Conservation (phyloP, 441 rosid species). For the Gossypium laxum region DNA sequence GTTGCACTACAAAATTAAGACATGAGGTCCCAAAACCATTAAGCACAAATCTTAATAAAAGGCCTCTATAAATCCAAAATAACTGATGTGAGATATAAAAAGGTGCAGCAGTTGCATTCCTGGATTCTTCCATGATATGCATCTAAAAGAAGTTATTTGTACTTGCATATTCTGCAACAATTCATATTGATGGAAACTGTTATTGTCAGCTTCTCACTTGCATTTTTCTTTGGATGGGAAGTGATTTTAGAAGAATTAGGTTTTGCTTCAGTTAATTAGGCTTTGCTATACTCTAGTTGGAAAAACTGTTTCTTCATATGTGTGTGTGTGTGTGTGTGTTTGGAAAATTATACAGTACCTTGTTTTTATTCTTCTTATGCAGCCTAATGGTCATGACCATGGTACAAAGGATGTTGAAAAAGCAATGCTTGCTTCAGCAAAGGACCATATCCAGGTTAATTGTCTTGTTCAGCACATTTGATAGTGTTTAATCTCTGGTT, state of each 20-base stretch:
- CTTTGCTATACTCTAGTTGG: neutral
- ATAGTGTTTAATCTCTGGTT: slow-evolving; percentile 10
- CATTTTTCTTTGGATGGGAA: neutral
- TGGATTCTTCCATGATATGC: neutral
- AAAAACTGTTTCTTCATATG: neutral
- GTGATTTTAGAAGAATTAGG: neutral
- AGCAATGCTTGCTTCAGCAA: slow-evolving; percentile 69
- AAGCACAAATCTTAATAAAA: neutral
- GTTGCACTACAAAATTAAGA: neutral
- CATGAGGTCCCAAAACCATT: neutral
- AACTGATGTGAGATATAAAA: neutral
- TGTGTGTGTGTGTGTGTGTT: neutral
- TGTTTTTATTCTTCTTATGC: slow-evolving; percentile 17
- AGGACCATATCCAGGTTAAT: slow-evolving; percentile 82
- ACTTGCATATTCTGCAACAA: neutral
- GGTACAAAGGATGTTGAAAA: slow-evolving; percentile 57
- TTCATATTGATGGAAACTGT: neutral
- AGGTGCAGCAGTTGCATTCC: neutral
- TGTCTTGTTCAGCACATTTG: slow-evolving; percentile 11
- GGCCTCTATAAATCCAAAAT: neutral
- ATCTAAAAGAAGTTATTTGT: neutral
- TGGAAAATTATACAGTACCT: neutral
- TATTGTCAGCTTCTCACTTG: neutral
- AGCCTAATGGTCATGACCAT: slow-evolving; percentile 85
- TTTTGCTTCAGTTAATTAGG: neutral